Evolutionary conservation across 2,329 filamentous ascomycete genomes (phyloP).

Genomic region (Aspergillus sp.): DNA sequence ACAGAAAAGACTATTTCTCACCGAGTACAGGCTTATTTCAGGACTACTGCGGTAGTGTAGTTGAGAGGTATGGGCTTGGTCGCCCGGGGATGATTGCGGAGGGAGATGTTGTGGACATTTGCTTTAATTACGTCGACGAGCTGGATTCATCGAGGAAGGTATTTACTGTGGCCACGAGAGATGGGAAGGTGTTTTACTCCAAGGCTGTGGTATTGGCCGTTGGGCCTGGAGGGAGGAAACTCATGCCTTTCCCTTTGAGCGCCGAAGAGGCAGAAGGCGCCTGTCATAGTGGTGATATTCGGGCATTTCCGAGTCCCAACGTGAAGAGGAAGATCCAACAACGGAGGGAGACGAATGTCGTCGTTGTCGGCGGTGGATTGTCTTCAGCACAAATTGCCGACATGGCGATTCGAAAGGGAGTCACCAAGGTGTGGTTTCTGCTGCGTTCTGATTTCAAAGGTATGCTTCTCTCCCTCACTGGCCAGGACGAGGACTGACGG

Average conservation of each 20-base stretch:
- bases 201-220: slow-evolving; percentile 68
- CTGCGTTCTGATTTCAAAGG: slow-evolving; percentile 58
- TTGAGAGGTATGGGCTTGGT: slow-evolving; percentile 59
- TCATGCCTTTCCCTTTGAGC: slow-evolving; percentile 42
- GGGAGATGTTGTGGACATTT: slow-evolving; percentile 61
- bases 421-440: slow-evolving; percentile 67
- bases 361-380: slow-evolving; percentile 73
- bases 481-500: background rate
- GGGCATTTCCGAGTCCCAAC: slow-evolving; percentile 55
- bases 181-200: slow-evolving; percentile 54
- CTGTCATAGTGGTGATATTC: slow-evolving; percentile 66
- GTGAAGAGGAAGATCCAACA: slow-evolving; percentile 55
- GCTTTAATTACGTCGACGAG: slow-evolving; percentile 53
- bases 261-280: slow-evolving; percentile 49
- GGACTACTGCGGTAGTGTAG: slow-evolving; percentile 61
- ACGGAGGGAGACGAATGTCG: slow-evolving; percentile 57
- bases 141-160: slow-evolving; percentile 51
- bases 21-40: slow-evolving; percentile 63
- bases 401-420: slow-evolving; percentile 63
- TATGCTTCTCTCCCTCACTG: slow-evolving; percentile 24
- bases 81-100: slow-evolving; percentile 56
- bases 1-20: slow-evolving; percentile 68
- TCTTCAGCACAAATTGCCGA: slow-evolving; percentile 74
- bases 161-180: slow-evolving; percentile 64
- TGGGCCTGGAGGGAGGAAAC: slow-evolving; percentile 64